Percentiles rank a stretch among this genome's conserved stretches.
Conservation (phyloP, 495 filamentous ascomycete genomes). For the Jackrogersella multiformis region DNA sequence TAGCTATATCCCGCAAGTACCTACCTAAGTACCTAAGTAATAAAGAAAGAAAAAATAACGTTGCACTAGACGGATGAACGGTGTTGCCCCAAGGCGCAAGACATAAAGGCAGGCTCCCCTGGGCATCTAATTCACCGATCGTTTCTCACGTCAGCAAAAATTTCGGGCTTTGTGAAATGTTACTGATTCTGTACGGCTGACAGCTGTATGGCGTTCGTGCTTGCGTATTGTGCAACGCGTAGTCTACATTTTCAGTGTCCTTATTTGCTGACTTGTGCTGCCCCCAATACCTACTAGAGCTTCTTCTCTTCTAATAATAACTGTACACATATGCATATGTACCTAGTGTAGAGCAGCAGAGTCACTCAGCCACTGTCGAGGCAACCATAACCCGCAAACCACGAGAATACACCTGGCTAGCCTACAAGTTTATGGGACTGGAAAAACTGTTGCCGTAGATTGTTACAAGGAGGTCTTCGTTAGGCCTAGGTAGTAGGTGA, state of each 20-base stretch:
- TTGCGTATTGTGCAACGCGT: constrained; percentile 28
- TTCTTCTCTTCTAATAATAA: constrained; percentile 28
- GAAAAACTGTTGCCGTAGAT: neutral
- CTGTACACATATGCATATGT: constrained; percentile 6
- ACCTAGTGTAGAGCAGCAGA: constrained; percentile 4
- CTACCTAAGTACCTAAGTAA: too few relatives aligned
- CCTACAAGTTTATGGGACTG: neutral
- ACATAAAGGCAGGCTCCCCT: constrained; percentile 15
- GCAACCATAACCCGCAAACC: constrained; percentile 15
- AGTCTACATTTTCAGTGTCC: neutral
- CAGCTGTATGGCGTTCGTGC: constrained; percentile 21
- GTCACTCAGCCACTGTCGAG: constrained; percentile 28
- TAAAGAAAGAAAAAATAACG: neutral
- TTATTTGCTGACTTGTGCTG: constrained; percentile 9
- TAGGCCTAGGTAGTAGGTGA: constrained; percentile 7
- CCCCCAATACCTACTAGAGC: neutral
- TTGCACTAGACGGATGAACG: neutral
- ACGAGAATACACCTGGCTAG: constrained; percentile 15
- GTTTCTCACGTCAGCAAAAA: constrained; percentile 33
- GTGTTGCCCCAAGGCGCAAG: neutral
- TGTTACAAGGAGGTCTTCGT: neutral
- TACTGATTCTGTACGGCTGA: constrained; percentile 25
- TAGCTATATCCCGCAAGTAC: neutral
- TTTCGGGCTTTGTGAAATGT: constrained; percentile 27
- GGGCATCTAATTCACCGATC: constrained; percentile 19